phyloP scores from a whole-genome alignment of 176 grass and related monocot genomes.

The Thinopyrum elongatum region DNA sequence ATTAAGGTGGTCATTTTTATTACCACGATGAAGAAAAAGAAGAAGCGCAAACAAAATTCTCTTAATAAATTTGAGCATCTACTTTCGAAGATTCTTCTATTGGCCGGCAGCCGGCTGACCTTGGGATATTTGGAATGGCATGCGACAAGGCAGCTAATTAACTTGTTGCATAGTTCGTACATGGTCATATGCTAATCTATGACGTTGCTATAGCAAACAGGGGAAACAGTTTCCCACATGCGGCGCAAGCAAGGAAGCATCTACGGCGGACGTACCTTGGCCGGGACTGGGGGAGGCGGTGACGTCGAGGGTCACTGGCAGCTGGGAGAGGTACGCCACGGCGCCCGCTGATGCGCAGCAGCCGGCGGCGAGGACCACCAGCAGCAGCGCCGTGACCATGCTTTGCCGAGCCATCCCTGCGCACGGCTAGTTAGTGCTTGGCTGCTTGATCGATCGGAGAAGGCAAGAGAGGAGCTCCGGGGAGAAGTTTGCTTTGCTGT shows the following conservation, averaged over 20 bases:
- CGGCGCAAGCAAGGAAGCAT: background rate
- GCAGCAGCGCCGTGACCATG: background rate
- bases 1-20: background rate
- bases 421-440: background rate
- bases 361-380: constrained; percentile 25
- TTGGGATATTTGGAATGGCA: background rate
- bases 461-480: background rate
- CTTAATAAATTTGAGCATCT: background rate
- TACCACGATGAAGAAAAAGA: background rate
- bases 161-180: background rate
- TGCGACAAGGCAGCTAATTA: background rate
- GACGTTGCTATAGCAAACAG: background rate
- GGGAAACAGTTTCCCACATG: background rate
- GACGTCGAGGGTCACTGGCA: constrained; percentile 53
- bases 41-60: background rate
- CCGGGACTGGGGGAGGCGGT: constrained; percentile 32
- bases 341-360: constrained; percentile 22
- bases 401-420: background rate
- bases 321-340: constrained; percentile 49
- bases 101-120: background rate
- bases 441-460: background rate
- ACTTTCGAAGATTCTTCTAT: background rate
- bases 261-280: constrained; percentile 40
- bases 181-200: background rate
- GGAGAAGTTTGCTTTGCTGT: background rate